Percentiles rank a stretch among this genome's conserved stretches.
Conservation (phyloP, 805 yeast genomes). For the Lachancea lanzarotensis region DNA sequence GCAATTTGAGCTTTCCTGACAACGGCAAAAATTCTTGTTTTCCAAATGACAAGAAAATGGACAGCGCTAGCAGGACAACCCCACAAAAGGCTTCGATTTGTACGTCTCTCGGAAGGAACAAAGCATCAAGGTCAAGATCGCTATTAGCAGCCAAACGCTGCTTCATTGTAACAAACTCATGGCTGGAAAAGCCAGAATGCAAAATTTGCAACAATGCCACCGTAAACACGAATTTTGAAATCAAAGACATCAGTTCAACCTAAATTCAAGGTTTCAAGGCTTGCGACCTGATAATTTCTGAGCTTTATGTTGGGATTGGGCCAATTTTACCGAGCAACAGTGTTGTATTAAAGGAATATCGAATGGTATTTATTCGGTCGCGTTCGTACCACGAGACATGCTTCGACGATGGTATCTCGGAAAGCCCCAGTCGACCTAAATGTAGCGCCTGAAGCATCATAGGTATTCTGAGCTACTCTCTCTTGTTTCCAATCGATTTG, state of each 20-base stretch:
- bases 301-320: no score
- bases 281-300: no score
- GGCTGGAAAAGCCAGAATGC: slow-evolving; percentile 32
- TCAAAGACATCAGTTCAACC: slow-evolving; percentile 4
- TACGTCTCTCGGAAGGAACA: slow-evolving; percentile 26
- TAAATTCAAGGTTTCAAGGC: no score
- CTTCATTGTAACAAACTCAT: slow-evolving; percentile 28
- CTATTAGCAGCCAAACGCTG: slow-evolving; percentile 8
- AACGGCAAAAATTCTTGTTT: slow-evolving; percentile 21
- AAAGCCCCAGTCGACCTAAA: no score
- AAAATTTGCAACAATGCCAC: slow-evolving; percentile 13
- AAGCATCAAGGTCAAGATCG: slow-evolving; percentile 4
- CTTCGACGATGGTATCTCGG: background rate
- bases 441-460: background rate
- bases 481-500: background rate
- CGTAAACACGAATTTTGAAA: slow-evolving; percentile 9
- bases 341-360: background rate
- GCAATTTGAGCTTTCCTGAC: slow-evolving; percentile 12
- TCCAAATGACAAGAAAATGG: slow-evolving; percentile 23
- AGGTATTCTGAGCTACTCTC: background rate
- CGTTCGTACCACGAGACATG: background rate
- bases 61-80: slow-evolving; percentile 19
- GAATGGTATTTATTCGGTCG: background rate
- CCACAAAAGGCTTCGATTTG: slow-evolving; percentile 25
- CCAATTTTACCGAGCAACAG: background rate